phyloP scores from a whole-genome alignment of 1,284 basidiomycete genomes.

The Heterobasidion occidentale region DNA sequence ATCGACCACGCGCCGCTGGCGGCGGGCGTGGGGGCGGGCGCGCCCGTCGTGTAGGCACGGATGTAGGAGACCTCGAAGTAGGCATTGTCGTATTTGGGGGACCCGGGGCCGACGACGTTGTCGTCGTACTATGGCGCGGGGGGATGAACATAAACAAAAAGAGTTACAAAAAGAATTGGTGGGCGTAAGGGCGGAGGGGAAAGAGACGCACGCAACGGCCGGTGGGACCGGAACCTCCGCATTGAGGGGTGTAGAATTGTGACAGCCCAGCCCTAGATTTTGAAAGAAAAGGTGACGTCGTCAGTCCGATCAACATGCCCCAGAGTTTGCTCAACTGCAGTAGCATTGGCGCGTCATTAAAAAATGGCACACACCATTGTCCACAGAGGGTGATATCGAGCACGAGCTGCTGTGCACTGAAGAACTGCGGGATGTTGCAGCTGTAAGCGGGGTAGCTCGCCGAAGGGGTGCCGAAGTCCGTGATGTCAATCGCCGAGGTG shows the following conservation, averaged over 20 bases:
- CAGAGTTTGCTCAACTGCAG: too few species aligned
- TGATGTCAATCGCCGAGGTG: conserved; percentile 39
- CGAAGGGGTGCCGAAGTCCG: conserved; percentile 44
- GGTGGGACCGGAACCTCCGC: conserved; percentile 27
- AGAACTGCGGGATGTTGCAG: conserved; percentile 41
- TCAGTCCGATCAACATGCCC: too few species aligned
- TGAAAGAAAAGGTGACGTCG: neutral
- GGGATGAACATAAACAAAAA: neutral
- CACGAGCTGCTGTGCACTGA: conserved; percentile 44
- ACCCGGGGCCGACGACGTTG: conserved; percentile 46
- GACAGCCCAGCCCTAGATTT: neutral
- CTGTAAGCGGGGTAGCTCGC: conserved; percentile 38
- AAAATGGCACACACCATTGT: conserved; percentile 30
- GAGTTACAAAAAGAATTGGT: neutral
- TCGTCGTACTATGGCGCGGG: conserved; percentile 31
- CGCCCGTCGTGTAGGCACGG: conserved; percentile 31
- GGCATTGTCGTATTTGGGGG: conserved; percentile 45
- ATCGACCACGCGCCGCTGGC: neutral
- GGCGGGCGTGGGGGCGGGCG: conserved; percentile 9
- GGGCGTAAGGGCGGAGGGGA: neutral
- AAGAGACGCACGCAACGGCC: conserved; percentile 30
- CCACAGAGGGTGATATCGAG: conserved; percentile 55
- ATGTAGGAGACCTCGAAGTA: conserved; percentile 48
- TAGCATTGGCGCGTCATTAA: neutral
- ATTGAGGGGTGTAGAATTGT: conserved; percentile 30